Percentiles rank a stretch among this genome's conserved stretches.
Evolutionary conservation across 225 moss, liverwort and hornwort species (phyloP).

Genomic region (Takakia lepidozioides): DNA sequence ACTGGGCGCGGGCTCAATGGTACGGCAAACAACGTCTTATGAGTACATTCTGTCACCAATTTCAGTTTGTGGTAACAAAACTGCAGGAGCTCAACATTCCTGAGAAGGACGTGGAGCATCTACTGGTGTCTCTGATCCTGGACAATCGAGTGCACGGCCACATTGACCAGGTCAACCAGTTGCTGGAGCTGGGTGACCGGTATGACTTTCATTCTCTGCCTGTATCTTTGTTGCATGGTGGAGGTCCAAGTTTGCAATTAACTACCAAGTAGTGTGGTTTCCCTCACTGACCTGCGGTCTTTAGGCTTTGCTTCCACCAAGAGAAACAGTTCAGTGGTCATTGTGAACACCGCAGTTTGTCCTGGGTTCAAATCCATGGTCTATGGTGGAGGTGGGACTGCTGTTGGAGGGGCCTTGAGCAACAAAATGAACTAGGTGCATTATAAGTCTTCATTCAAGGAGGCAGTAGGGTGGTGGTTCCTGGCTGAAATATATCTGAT

Average conservation of each 20-base stretch:
- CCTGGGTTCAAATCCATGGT: background rate
- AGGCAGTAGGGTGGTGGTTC: no score
- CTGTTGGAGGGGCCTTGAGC: no score
- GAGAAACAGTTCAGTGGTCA: no score
- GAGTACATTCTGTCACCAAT: no score
- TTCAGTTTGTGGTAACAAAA: background rate
- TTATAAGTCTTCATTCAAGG: no score
- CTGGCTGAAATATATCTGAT: no score
- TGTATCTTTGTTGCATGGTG: background rate
- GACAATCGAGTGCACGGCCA: slow-evolving; percentile 99
- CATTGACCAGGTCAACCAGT: slow-evolving; percentile 99
- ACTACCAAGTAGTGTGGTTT: background rate
- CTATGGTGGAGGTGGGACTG: no score
- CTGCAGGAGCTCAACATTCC: slow-evolving; percentile 92
- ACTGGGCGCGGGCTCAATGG: no score
- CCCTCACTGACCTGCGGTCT: background rate
- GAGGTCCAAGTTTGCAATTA: background rate
- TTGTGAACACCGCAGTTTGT: background rate
- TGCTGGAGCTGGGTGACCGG: slow-evolving; percentile 98
- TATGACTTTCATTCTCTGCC: slow-evolving; percentile 11
- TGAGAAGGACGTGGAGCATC: slow-evolving; percentile 95
- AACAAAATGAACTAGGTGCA: no score
- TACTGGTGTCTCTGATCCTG: slow-evolving; percentile 90
- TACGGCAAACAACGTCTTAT: no score
- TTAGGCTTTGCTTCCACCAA: background rate